Evolutionary conservation across 2,329 filamentous ascomycete species (phyloP).

Genomic region (Verticillium dahliae): DNA sequence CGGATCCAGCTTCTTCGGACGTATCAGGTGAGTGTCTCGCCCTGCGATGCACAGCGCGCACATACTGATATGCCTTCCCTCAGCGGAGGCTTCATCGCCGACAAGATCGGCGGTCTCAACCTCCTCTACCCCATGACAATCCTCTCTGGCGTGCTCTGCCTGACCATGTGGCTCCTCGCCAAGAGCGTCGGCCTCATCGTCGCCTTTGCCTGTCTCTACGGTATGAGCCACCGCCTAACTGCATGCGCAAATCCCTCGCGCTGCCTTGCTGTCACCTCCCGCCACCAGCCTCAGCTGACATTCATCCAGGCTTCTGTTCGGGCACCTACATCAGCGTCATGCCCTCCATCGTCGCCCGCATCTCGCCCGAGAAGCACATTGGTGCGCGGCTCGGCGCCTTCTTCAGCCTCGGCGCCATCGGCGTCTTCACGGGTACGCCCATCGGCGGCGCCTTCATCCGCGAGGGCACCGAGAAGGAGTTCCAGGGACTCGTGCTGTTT

Average conservation of each 20-base stretch:
- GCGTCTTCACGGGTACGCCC: conserved; percentile 6
- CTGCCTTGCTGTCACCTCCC: too few relatives aligned
- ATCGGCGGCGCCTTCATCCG: conserved; percentile 6
- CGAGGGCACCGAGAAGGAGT: not conserved
- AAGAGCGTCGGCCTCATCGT: conserved; percentile 2
- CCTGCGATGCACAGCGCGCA: not conserved
- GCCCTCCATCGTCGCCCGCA: conserved; percentile 1
- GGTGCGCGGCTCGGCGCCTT: conserved; percentile 5
- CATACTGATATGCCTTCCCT: not conserved
- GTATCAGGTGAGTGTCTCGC: conserved; percentile 21
- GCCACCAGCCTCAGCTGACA: not conserved
- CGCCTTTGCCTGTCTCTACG: conserved; percentile 5
- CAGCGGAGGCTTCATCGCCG: conserved; percentile 5
- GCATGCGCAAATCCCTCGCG: too few relatives aligned
- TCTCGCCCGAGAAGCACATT: conserved; percentile 2
- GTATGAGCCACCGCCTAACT: not conserved
- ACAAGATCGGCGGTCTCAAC: conserved; percentile 8
- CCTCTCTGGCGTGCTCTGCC: conserved; percentile 5
- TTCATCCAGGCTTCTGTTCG: conserved; percentile 2
- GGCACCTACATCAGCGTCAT: conserved; percentile 6
- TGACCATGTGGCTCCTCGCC: conserved; percentile 6
- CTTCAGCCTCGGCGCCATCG: conserved; percentile 3
- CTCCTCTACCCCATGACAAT: conserved; percentile 8
- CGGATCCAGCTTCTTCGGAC: conserved; percentile 36
- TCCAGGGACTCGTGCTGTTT: conserved; percentile 1